phyloP scores from a whole-genome alignment of 345 rosid species.

The Hypericum perforatum region DNA sequence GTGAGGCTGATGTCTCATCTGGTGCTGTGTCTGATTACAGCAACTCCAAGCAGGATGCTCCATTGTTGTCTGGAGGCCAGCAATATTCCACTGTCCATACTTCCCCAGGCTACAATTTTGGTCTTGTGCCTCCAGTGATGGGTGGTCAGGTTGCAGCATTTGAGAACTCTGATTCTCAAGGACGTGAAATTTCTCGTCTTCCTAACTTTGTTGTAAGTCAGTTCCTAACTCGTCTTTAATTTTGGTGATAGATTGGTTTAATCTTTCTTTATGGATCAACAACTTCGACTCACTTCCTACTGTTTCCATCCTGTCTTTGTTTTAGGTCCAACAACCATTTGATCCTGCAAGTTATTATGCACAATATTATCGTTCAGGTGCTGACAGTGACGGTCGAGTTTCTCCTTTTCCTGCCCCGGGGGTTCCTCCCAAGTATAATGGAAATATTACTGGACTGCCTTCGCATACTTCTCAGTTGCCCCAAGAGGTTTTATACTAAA shows the following conservation, averaged over 20 bases:
- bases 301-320: conserved; percentile 19
- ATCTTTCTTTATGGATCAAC: no score
- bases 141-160: conserved; percentile 52
- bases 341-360: conserved; percentile 6
- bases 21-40: conserved; percentile 40
- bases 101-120: conserved; percentile 47
- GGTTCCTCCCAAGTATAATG: conserved; percentile 69
- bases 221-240: no score
- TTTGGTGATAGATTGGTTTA: no score
- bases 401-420: conserved; percentile 70
- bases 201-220: conserved; percentile 64
- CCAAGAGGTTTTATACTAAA: conserved; percentile 59
- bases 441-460: conserved; percentile 57
- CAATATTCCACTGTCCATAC: conserved; percentile 51
- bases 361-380: not conserved
- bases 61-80: conserved; percentile 39
- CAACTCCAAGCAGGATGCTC: conserved; percentile 50
- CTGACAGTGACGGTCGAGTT: conserved; percentile 36
- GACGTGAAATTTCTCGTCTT: conserved; percentile 60
- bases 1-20: conserved; percentile 40
- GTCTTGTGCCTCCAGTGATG: conserved; percentile 51
- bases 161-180: conserved; percentile 72
- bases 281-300: not conserved
- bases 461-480: conserved; percentile 64
- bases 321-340: conserved; percentile 55